These are phyloP conservation scores for Metarhizium humberi DNA, from an alignment of 2,329 filamentous ascomycete species.

Conservation along the genomic window DNA sequence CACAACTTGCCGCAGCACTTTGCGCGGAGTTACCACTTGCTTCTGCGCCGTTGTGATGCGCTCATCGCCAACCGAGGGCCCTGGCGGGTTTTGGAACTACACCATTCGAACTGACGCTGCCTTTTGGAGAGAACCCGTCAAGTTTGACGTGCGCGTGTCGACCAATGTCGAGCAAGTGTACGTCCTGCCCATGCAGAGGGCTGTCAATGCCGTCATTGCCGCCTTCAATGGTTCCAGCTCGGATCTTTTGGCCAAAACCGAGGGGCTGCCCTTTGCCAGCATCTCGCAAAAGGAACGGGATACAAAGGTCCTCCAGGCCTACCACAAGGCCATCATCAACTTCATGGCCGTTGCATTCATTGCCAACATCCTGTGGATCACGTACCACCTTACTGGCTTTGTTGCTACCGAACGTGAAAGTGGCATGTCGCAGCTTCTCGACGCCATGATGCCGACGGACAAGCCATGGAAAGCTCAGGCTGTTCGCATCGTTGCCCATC, in stretches of 20 bases:
- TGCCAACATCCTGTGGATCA: conserved; percentile 68
- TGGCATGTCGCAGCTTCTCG: conserved; percentile 80
- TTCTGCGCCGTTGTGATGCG: conserved; percentile 68
- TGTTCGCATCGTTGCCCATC: conserved; percentile 68
- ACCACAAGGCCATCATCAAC: conserved; percentile 63
- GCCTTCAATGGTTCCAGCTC: conserved; percentile 34
- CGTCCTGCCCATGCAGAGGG: conserved; percentile 67
- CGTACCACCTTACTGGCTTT: conserved; percentile 79
- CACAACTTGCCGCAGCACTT: conserved; percentile 51
- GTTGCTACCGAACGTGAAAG: conserved; percentile 78
- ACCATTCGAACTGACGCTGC: conserved; percentile 68
- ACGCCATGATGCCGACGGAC: conserved; percentile 80
- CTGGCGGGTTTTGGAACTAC: conserved; percentile 70
- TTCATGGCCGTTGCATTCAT: conserved; percentile 74
- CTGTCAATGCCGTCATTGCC: conserved; percentile 67
- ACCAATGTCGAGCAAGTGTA: conserved; percentile 73
- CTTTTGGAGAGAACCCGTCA: conserved; percentile 44
- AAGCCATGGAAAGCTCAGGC: conserved; percentile 68
- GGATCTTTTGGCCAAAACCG: conserved; percentile 25
- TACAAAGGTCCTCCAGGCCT: conserved; percentile 55
- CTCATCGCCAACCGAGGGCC: conserved; percentile 64
- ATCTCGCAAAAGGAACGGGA: conserved; percentile 58
- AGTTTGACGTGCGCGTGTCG: conserved; percentile 53
- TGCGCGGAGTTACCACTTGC: conserved; percentile 60
- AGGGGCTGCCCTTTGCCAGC: conserved; percentile 71